phyloP scores from a whole-genome alignment of 306 rosid species.

The Cicer cuneatum region DNA sequence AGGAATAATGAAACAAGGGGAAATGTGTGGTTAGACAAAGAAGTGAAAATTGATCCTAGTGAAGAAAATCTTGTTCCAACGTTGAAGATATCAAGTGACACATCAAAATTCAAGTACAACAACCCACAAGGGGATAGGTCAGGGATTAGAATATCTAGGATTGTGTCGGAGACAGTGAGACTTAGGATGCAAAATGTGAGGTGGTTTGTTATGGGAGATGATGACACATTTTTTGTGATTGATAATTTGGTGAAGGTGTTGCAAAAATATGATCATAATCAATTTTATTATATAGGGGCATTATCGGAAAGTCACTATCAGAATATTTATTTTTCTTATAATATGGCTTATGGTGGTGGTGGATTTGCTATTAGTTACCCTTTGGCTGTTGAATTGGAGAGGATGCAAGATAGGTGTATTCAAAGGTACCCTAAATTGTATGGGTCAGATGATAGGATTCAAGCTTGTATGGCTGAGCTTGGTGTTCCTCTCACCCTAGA shows the following conservation, averaged over 20 bases:
- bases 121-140: constrained; percentile 52
- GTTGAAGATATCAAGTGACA: constrained; percentile 54
- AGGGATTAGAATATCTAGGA: constrained; percentile 59
- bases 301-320: constrained; percentile 74
- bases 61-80: constrained; percentile 48
- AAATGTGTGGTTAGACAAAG: constrained; percentile 61
- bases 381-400: constrained; percentile 59
- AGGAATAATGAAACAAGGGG: constrained; percentile 61
- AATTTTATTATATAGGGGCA: constrained; percentile 67
- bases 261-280: constrained; percentile 61
- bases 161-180: constrained; percentile 49
- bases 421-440: constrained; percentile 60
- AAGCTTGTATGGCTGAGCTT: constrained; percentile 82
- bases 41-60: constrained; percentile 30
- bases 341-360: constrained; percentile 79
- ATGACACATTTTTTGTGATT: constrained; percentile 66
- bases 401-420: constrained; percentile 68
- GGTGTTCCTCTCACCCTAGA: constrained; percentile 78
- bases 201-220: constrained; percentile 69
- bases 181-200: constrained; percentile 45
- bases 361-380: constrained; percentile 77
- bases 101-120: constrained; percentile 50
- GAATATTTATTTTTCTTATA: constrained; percentile 62
- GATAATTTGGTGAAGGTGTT: constrained; percentile 67
- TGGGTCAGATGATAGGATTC: constrained; percentile 73